phyloP scores from a whole-genome alignment of 768 basidiomycete species.

The Termitomyces sp. region DNA sequence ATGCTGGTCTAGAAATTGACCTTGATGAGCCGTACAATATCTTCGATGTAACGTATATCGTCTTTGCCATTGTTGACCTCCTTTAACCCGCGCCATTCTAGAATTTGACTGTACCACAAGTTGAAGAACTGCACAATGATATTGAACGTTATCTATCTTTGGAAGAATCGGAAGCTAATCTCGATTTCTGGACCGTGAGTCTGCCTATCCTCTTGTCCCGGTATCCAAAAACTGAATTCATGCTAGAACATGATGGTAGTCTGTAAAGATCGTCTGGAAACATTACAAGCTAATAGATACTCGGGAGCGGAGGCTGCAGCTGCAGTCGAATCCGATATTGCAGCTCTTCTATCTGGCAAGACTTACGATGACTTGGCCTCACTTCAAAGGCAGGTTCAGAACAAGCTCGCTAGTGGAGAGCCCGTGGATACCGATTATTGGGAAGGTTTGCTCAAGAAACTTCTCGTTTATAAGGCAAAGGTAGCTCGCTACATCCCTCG shows the following conservation, averaged over 20 bases:
- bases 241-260: conserved; percentile 94
- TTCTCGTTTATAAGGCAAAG: conserved; percentile 97
- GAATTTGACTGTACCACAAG: conserved; percentile 85
- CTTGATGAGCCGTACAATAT: conserved; percentile 98
- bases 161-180: conserved; percentile 77
- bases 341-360: conserved; percentile 77
- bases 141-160: conserved; percentile 88
- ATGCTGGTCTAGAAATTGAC: conserved; percentile 92
- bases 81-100: conserved; percentile 24
- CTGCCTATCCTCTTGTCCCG: conserved; percentile 17
- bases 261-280: conserved; percentile 85
- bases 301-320: conserved; percentile 66
- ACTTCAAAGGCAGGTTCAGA: conserved; percentile 83
- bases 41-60: conserved; percentile 67
- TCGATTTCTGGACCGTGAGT: conserved; percentile 94
- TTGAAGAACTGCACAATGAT: conserved; percentile 90
- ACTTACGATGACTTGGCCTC: conserved; percentile 77
- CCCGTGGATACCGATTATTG: conserved; percentile 97
- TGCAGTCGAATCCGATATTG: conserved; percentile 83
- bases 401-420: conserved; percentile 86
- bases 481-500: conserved; percentile 29
- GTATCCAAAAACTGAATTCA: not conserved
- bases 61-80: not conserved
- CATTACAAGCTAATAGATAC: conserved; percentile 56
- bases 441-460: conserved; percentile 87